Conservation (phyloP, 2,329 filamentous ascomycete species). For the Bipolaris victoriae region DNA sequence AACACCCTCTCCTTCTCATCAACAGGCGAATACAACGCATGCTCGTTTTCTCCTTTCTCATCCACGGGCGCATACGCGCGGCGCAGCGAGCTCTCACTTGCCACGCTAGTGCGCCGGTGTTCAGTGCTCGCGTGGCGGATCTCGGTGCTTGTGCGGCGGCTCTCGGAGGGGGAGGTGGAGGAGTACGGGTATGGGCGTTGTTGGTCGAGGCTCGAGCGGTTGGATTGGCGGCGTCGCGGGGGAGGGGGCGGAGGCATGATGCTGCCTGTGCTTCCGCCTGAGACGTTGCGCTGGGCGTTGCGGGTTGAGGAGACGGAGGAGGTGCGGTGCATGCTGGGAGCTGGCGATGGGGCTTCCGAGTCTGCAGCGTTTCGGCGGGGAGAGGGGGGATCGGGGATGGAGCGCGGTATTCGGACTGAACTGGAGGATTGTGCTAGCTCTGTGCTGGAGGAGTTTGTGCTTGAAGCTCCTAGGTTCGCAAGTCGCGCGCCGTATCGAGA, state of each 20-base stretch:
- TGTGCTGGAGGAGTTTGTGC: conserved; percentile 39
- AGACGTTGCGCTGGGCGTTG: conserved; percentile 31
- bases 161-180: conserved; percentile 33
- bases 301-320: conserved; percentile 38
- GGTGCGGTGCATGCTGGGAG: conserved; percentile 29
- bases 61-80: conserved; percentile 31
- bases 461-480: conserved; percentile 30
- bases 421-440: conserved; percentile 33
- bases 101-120: conserved; percentile 41
- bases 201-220: conserved; percentile 41
- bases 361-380: conserved; percentile 37
- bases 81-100: conserved; percentile 42
- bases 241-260: conserved; percentile 41
- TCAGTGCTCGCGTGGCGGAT: conserved; percentile 37
- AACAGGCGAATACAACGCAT: conserved; percentile 35
- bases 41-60: conserved; percentile 28
- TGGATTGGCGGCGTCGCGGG: conserved; percentile 43
- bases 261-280: conserved; percentile 31
- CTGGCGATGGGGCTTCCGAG: conserved; percentile 30
- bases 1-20: conserved; percentile 34
- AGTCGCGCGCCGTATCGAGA: conserved; percentile 42
- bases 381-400: conserved; percentile 27
- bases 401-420: conserved; percentile 27
- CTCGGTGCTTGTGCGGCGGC: conserved; percentile 37
- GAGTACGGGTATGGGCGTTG: conserved; percentile 29